These are phyloP conservation scores for Russula earlei DNA, from an alignment of 768 basidiomycete genomes.

Conservation along the genomic window DNA sequence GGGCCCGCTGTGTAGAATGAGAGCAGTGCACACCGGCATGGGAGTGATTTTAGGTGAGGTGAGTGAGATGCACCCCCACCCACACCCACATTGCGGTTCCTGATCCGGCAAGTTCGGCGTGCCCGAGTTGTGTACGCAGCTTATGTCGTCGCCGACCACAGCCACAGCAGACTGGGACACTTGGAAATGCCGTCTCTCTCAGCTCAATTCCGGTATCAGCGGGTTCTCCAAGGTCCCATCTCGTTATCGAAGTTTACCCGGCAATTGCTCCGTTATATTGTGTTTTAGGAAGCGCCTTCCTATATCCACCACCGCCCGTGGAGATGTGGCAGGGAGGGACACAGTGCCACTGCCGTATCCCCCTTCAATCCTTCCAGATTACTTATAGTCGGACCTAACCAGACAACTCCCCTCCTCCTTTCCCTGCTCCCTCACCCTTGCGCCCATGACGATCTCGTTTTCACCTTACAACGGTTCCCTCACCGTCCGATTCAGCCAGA, in stretches of 20 bases:
- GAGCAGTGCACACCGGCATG: too few relatives aligned
- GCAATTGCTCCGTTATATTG: background rate
- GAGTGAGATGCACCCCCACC: too few relatives aligned
- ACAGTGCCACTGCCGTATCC: background rate
- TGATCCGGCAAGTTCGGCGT: constrained; percentile 4
- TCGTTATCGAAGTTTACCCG: background rate
- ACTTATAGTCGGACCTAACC: background rate
- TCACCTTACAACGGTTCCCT: background rate
- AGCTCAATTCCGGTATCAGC: background rate
- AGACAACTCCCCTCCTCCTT: background rate
- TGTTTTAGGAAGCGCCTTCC: background rate
- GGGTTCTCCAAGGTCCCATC: background rate
- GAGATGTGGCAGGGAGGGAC: background rate
- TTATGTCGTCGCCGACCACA: background rate
- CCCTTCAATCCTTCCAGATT: background rate
- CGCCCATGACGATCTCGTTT: constrained; percentile 2
- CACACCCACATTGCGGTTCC: too few relatives aligned
- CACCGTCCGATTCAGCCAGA: constrained; percentile 3
- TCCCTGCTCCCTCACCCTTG: background rate
- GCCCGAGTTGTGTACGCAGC: background rate
- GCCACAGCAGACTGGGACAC: background rate
- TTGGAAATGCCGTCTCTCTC: background rate
- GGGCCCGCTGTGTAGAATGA: background rate
- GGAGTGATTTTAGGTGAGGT: too few relatives aligned
- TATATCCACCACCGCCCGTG: background rate